phyloP scores from a whole-genome alignment of 2,329 filamentous ascomycete genomes.

The Xylaria sp. region DNA sequence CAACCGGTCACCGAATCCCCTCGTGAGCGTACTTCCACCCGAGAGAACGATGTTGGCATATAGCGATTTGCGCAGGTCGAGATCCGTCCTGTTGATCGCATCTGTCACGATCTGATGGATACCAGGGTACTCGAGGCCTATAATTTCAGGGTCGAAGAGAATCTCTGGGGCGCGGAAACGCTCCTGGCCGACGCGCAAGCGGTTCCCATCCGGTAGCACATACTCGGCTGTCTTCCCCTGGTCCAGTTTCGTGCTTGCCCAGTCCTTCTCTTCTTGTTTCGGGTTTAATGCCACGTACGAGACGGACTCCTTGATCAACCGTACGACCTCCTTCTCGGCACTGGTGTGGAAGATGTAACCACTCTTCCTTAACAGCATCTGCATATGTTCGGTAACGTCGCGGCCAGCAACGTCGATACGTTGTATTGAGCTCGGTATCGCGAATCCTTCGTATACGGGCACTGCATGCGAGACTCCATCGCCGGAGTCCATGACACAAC shows the following conservation, averaged over 20 bases:
- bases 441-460: conserved; percentile 97
- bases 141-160: conserved; percentile 96
- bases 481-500: conserved; percentile 93
- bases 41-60: conserved; percentile 98
- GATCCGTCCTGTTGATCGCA: conserved; percentile 91
- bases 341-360: conserved; percentile 97
- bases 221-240: conserved; percentile 87
- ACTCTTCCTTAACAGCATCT: conserved; percentile 88
- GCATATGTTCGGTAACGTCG: conserved; percentile 95
- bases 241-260: conserved; percentile 82
- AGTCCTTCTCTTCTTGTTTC: conserved; percentile 95
- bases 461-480: conserved; percentile 98
- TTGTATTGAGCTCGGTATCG: conserved; percentile 93
- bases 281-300: conserved; percentile 93
- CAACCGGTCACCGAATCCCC: conserved; percentile 93
- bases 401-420: conserved; percentile 95
- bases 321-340: conserved; percentile 98
- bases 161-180: conserved; percentile 97
- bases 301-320: conserved; percentile 94
- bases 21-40: conserved; percentile 94
- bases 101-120: conserved; percentile 99
- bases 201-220: conserved; percentile 89
- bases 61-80: conserved; percentile 92
- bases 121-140: conserved; percentile 94
- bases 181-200: conserved; percentile 90